Conservation (phyloP, 2,329 filamentous ascomycete genomes). For the Fusarium sarcochroum region DNA sequence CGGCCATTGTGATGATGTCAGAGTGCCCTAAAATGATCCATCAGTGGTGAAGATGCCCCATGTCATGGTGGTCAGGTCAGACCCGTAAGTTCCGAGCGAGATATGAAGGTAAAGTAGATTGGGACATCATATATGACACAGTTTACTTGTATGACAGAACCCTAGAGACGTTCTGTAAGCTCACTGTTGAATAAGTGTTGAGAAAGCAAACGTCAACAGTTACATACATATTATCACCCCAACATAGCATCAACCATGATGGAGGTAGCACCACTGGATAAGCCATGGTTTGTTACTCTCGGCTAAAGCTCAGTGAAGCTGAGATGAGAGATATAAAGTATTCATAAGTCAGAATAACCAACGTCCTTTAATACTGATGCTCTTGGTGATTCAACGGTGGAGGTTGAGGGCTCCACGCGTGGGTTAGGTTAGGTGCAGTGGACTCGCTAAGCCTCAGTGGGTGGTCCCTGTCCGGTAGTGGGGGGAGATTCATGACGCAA, state of each 20-base stretch:
- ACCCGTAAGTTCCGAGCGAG: neutral
- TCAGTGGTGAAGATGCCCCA: slow-evolving; percentile 8
- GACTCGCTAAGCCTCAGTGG: slow-evolving; percentile 16
- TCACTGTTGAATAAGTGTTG: neutral
- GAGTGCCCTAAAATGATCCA: slow-evolving; percentile 3
- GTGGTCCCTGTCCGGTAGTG: slow-evolving; percentile 10
- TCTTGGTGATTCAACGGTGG: neutral
- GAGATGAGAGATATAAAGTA: too few relatives aligned
- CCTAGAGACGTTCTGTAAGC: neutral
- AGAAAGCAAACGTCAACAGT: neutral
- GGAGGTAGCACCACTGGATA: neutral
- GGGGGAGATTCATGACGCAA: slow-evolving; percentile 35
- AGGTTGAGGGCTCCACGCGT: neutral
- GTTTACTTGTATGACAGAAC: neutral
- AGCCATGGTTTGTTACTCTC: neutral
- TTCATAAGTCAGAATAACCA: neutral
- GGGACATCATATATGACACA: neutral
- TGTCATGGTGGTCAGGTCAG: slow-evolving; percentile 13
- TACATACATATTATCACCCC: slow-evolving; percentile 13
- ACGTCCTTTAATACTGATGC: neutral
- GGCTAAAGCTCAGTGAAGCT: neutral
- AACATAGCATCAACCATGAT: neutral
- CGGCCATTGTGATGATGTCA: slow-evolving; percentile 7
- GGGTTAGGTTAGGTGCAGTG: neutral
- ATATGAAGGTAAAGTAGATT: neutral